Conservation (phyloP, 495 filamentous ascomycete genomes). For the Parachaetomium inaequale region DNA sequence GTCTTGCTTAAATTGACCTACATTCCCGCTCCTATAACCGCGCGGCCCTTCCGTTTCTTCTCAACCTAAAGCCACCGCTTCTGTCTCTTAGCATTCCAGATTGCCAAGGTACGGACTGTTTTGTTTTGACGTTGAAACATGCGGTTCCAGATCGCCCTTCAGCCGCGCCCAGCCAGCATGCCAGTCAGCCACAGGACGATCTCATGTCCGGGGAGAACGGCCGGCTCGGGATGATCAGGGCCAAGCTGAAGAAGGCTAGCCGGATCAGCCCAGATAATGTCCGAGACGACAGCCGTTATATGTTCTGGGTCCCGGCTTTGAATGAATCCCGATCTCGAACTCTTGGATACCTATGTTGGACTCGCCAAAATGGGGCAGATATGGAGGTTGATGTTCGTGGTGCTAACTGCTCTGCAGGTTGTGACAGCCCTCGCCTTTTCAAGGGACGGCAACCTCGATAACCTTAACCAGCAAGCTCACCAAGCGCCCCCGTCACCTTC, state of each 20-base stretch:
- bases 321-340: neutral
- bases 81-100: neutral
- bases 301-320: neutral
- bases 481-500: no score
- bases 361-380: slow-evolving; percentile 2
- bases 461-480: neutral
- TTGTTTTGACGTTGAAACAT: neutral
- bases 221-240: neutral
- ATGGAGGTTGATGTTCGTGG: slow-evolving; percentile 1
- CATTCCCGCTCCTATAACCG: neutral
- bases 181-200: slow-evolving; percentile 7
- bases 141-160: neutral
- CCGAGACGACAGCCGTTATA: neutral
- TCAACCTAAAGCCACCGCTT: neutral
- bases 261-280: neutral
- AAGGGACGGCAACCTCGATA: neutral
- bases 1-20: neutral
- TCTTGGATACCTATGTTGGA: neutral
- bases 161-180: slow-evolving; percentile 2
- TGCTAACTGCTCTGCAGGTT: slow-evolving; percentile 15
- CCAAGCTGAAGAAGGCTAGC: neutral
- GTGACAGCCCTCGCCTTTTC: neutral
- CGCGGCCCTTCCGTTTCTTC: neutral
- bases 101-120: slow-evolving; percentile 1
- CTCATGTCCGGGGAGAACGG: neutral